Conservation (phyloP, 2,329 filamentous ascomycete species). For the Parastagonospora avenae region DNA sequence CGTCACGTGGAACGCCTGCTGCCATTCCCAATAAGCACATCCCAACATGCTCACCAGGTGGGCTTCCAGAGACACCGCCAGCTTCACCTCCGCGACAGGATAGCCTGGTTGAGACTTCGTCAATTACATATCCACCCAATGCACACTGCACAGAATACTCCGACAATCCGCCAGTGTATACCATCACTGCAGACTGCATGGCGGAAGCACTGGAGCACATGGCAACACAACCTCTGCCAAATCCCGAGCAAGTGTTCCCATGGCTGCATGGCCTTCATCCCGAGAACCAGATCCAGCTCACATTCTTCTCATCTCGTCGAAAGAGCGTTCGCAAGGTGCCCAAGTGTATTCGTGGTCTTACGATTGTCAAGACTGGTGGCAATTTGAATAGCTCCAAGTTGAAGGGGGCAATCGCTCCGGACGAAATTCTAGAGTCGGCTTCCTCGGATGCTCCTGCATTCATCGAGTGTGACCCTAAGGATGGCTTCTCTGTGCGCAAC, state of each 20-base stretch:
- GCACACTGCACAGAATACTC: constrained; percentile 61
- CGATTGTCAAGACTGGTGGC: constrained; percentile 86
- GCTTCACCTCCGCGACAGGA: constrained; percentile 66
- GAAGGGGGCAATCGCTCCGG: constrained; percentile 83
- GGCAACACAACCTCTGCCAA: constrained; percentile 79
- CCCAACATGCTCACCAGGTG: constrained; percentile 84
- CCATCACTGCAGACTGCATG: constrained; percentile 71
- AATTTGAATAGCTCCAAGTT: constrained; percentile 75
- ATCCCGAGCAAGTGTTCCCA: constrained; percentile 86
- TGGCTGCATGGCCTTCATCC: constrained; percentile 95
- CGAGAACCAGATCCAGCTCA: constrained; percentile 83
- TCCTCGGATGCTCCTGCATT: constrained; percentile 65
- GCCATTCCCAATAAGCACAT: constrained; percentile 85
- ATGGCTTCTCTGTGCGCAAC: constrained; percentile 94
- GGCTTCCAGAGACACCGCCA: constrained; percentile 58
- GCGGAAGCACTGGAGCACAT: constrained; percentile 75
- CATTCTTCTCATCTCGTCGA: constrained; percentile 83
- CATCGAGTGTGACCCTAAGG: constrained; percentile 79
- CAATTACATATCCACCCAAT: constrained; percentile 76
- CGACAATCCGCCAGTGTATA: constrained; percentile 67
- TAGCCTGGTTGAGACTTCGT: constrained; percentile 63
- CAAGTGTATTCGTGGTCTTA: constrained; percentile 77
- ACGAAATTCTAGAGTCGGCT: constrained; percentile 70
- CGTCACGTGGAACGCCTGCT: constrained; percentile 61
- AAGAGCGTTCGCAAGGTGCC: constrained; percentile 73